phyloP scores from a whole-genome alignment of 495 filamentous ascomycete genomes.

The Tuber melanosporum region DNA sequence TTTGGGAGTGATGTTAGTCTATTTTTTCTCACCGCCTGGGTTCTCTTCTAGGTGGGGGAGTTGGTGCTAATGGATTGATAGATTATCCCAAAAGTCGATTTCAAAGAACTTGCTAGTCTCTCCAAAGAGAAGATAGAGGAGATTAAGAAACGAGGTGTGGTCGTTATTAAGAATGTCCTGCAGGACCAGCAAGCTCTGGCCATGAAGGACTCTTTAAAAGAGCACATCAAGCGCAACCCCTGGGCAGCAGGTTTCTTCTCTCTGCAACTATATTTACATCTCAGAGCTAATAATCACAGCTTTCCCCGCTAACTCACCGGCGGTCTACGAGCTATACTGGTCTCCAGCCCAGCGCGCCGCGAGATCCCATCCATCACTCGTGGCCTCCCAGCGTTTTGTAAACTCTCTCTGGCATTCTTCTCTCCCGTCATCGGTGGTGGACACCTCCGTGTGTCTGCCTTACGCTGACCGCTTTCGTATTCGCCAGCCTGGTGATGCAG shows the following conservation, averaged over 20 bases:
- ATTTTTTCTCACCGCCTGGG: constrained; percentile 24
- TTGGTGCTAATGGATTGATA: constrained; percentile 39
- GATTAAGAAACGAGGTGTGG: constrained; percentile 57
- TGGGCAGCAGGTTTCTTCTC: constrained; percentile 47
- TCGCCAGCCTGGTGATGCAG: constrained; percentile 62
- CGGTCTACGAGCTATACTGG: constrained; percentile 90
- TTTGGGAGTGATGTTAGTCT: constrained; percentile 44
- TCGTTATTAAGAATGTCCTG: constrained; percentile 58
- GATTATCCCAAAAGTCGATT: constrained; percentile 57
- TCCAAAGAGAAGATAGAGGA: constrained; percentile 51
- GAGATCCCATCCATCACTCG: constrained; percentile 62
- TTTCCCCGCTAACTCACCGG: constrained; percentile 53
- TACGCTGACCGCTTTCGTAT: constrained; percentile 85
- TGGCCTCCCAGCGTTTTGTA: constrained; percentile 62
- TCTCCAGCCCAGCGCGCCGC: constrained; percentile 67
- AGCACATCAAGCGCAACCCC: constrained; percentile 59
- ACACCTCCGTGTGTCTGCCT: constrained; percentile 54
- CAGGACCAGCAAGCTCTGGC: constrained; percentile 53
- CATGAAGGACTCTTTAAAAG: constrained; percentile 54
- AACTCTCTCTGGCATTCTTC: constrained; percentile 69
- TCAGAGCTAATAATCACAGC: constrained; percentile 47
- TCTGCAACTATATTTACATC: background rate
- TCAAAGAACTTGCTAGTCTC: constrained; percentile 49
- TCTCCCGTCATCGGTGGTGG: constrained; percentile 56
- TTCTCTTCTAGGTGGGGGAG: constrained; percentile 23